Evolutionary conservation across 768 basidiomycete species (phyloP), one percentile per base, ranked within the genome.

Genomic region (Erythrobasidium yunnanense): DNA sequence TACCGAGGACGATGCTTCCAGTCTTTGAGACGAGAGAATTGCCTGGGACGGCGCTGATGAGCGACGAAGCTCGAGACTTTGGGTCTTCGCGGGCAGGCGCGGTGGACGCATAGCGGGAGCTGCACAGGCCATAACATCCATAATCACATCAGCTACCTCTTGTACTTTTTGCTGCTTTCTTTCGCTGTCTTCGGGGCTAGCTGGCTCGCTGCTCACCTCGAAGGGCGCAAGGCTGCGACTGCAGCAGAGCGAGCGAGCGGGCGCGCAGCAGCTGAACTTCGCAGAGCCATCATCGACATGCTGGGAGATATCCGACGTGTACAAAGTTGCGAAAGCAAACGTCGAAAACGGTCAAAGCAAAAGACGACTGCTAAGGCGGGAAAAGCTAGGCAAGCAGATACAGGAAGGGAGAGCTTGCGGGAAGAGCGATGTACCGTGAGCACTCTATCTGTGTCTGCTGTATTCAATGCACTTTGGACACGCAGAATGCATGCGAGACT

Each of bases 11-110:
- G 66, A 78, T 70, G 70, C 73, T 72, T 45, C 76, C 75, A 35
- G 78, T 77, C 81, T 99, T 99, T 76, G 90, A 90, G 81, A 92
- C 81, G 77, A 95, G 81, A 20, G 76, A 77, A 75, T 84, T 85
- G 25, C 76, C 75, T 83, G 90, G 72, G 84, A 91, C 65, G 83
- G 84, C 86, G 78, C 93, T 85, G 73, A 99, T 85, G 72, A 97
- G 83, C 75, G 92, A 85, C 30, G 86, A 83, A 45, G 93, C 93
- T 66, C 71, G 69, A 38, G 47, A 23, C 54, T 70, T 66, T 15
- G 71, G 71, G 3, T 70, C 56, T 2, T 70, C 42, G 25, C 62
- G 38, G 50, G 68, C 27, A 8, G 22, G 23, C 54, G 68, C 56
- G 29, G 66, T 68, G 51, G 35, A 20, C 22, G 63, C 63, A 25